Percentiles rank a stretch among this genome's conserved stretches.
phyloP scores from a whole-genome alignment of 2,329 filamentous ascomycete genomes.

The Ramularia collo-cygni region DNA sequence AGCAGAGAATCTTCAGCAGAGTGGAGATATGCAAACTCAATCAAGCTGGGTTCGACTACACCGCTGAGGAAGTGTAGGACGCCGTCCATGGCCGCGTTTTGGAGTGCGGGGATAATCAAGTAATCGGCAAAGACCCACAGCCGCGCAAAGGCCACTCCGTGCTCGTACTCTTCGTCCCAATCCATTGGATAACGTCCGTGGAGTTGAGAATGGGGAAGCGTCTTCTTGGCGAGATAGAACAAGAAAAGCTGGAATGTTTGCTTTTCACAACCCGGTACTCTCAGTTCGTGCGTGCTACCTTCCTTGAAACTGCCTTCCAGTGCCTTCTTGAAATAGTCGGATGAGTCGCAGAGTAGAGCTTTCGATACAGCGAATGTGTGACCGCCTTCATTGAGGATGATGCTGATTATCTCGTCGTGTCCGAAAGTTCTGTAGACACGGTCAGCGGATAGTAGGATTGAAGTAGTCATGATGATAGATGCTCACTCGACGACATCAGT shows the following conservation, averaged over 20 bases:
- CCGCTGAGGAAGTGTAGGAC: too few relatives aligned
- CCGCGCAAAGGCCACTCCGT: neutral
- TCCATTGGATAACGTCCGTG: too few relatives aligned
- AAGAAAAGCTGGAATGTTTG: constrained; percentile 3
- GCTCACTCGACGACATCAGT: too few relatives aligned
- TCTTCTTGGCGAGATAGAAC: neutral
- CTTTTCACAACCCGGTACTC: neutral
- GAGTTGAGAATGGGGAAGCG: too few relatives aligned
- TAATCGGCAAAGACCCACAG: constrained; percentile 4
- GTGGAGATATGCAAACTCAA: too few relatives aligned
- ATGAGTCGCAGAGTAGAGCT: neutral
- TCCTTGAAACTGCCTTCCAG: neutral
- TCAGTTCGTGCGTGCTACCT: neutral
- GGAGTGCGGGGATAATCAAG: constrained; percentile 1
- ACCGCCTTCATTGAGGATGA: neutral
- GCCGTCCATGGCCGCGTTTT: constrained; percentile 2
- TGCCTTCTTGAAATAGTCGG: constrained; percentile 2
- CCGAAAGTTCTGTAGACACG: neutral
- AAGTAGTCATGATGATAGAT: too few relatives aligned
- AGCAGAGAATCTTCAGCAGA: too few relatives aligned
- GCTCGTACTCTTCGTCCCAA: too few relatives aligned
- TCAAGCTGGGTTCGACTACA: too few relatives aligned
- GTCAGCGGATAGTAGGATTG: too few relatives aligned
- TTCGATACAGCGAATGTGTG: neutral
- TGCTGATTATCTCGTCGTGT: neutral